Conservation (phyloP, 2,329 filamentous ascomycete genomes). For the Hymenoscyphus fructigenus region DNA sequence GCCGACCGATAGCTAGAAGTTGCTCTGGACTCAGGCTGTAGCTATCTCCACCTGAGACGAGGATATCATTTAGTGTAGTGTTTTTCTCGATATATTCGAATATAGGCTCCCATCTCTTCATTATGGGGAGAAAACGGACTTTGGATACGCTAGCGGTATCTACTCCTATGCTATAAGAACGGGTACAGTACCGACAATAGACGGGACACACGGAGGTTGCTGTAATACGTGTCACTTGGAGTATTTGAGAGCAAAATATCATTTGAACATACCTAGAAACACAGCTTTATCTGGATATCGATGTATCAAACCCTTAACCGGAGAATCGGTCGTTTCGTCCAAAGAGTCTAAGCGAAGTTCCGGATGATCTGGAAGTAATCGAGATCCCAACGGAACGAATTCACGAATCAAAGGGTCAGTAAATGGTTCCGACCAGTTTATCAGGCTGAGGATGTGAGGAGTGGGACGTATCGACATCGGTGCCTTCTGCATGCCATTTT, state of each 20-base stretch:
- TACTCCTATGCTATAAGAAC: conserved; percentile 57
- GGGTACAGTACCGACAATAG: conserved; percentile 63
- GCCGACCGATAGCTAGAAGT: conserved; percentile 52
- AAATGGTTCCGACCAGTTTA: conserved; percentile 59
- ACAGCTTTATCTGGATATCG: conserved; percentile 64
- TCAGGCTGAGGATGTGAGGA: conserved; percentile 57
- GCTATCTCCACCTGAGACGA: conserved; percentile 62
- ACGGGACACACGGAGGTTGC: conserved; percentile 61
- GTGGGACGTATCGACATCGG: conserved; percentile 62
- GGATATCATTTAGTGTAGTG: conserved; percentile 54
- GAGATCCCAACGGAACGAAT: conserved; percentile 57
- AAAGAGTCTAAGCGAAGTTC: conserved; percentile 56
- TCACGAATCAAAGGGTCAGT: conserved; percentile 60
- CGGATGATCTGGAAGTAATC: conserved; percentile 54
- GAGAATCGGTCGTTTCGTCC: conserved; percentile 55
- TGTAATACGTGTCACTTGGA: conserved; percentile 30
- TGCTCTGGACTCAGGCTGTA: conserved; percentile 56
- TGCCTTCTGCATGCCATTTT: conserved; percentile 50
- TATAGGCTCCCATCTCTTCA: conserved; percentile 52
- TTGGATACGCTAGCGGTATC: conserved; percentile 53
- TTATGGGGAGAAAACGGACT: conserved; percentile 41
- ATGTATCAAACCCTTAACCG: conserved; percentile 58
- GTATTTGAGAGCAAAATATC: not conserved
- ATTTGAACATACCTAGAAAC: conserved; percentile 50
- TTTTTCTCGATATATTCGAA: conserved; percentile 55